Base-by-base conservation (phyloP, 768 basidiomycete genomes). In the Floccularia luteovirens region DNA sequence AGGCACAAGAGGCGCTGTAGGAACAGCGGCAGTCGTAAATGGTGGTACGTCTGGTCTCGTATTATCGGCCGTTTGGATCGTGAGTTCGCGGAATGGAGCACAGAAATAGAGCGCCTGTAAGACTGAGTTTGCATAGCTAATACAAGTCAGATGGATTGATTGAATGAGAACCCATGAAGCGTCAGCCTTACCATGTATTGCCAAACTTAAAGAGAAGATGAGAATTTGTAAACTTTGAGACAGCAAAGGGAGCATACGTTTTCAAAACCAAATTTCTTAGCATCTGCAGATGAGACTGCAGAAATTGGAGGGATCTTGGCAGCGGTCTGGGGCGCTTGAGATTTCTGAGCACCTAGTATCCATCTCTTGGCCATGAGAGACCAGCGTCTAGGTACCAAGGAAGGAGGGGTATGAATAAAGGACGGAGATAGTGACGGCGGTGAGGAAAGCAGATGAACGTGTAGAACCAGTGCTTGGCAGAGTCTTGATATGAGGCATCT, bases 91-190 rank as follows among this genome's bases (percentile, higher is more conserved):
- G 58, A 99, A 97, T 1, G 94, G 93, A 17, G 76, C 65, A 58
- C 92, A 97, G 59, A 93, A 94, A 66, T 97, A 99, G 41, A 98
- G 76, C 0, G 96, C 83, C 60, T 99, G 94, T 12, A 99, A 73
- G 17, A 99, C 91, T n/a, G 94, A 96, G 63, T 98, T 99, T 66
- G 87, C 92, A 62, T 99, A 99, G 65, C 92, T 92, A 58, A 43
- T 39, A 34, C 40, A 36, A 51, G 58, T 38, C 56, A 53, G 44
- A 31, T 24, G 41, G n/a, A n/a, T n/a, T n/a, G n/a, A n/a, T n/a
- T 24, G 36, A 41, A 45, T 14, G 12, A 34, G 36, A 38, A 16
- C 20, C 28, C 37, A 38, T 41, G 28, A 25, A 33, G 28, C 25
- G 36, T 23, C 14, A n/a, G 39, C 30, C 72, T 51, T 48, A 91